phyloP scores from a whole-genome alignment of 805 yeast species.

The Wickerhamiella hasegawae region DNA sequence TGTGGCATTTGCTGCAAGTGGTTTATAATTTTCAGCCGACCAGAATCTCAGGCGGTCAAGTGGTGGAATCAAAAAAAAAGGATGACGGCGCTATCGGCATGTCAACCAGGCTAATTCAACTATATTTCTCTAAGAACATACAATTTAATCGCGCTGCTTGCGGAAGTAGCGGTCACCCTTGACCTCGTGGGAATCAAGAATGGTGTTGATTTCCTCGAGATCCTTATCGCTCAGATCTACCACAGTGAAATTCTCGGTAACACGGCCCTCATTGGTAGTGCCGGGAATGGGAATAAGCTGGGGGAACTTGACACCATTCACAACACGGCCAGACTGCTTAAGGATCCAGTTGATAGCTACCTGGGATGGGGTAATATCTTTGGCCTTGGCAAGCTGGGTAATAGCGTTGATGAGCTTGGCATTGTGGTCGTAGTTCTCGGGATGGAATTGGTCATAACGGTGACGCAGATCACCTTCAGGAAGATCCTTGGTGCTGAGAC shows the following conservation, averaged over 20 bases:
- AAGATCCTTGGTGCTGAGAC: constrained; percentile 31
- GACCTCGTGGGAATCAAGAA: constrained; percentile 17
- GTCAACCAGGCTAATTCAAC: too few relatives aligned
- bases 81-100: too few relatives aligned
- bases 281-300: constrained; percentile 69
- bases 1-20: too few relatives aligned
- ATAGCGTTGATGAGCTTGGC: constrained; percentile 32
- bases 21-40: too few relatives aligned
- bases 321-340: constrained; percentile 20
- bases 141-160: too few relatives aligned
- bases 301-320: constrained; percentile 26
- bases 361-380: constrained; percentile 42
- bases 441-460: constrained; percentile 39
- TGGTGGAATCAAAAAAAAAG: too few relatives aligned
- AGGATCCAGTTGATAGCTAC: constrained; percentile 53
- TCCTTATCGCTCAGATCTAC: constrained; percentile 38
- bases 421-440: constrained; percentile 42
- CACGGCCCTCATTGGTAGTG: constrained; percentile 42
- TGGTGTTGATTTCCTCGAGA: constrained; percentile 33
- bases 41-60: too few relatives aligned
- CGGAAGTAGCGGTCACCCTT: background rate
- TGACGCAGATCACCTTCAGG: constrained; percentile 39
- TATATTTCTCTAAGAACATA: too few relatives aligned
- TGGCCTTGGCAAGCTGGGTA: constrained; percentile 31
- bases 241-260: constrained; percentile 39